Conservation (phyloP, 306 rosid genomes). For the Quercus wislizeni region DNA sequence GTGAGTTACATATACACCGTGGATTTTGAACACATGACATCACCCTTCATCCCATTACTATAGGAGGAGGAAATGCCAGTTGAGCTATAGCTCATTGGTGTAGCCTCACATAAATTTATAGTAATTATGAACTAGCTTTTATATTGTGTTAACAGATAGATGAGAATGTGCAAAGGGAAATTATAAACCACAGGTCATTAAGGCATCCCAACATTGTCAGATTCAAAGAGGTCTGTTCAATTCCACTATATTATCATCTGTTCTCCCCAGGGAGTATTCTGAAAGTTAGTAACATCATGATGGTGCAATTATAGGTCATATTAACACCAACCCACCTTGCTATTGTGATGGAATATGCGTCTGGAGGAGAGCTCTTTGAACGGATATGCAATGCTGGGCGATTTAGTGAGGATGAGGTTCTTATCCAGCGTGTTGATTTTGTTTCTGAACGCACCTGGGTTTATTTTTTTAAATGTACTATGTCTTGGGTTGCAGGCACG, state of each 20-base stretch:
- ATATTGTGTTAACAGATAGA: constrained; percentile 64
- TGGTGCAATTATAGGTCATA: constrained; percentile 56
- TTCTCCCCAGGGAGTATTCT: constrained; percentile 11
- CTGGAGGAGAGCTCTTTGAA: constrained; percentile 96
- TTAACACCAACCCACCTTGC: constrained; percentile 89
- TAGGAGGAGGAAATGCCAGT: too few relatives aligned
- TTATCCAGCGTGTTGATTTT: constrained; percentile 1
- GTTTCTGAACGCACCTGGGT: constrained; percentile 16
- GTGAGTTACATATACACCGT: too few relatives aligned
- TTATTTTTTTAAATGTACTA: constrained; percentile 15
- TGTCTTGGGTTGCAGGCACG: constrained; percentile 66
- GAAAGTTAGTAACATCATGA: constrained; percentile 8
- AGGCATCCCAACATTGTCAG: constrained; percentile 96
- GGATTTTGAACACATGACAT: too few relatives aligned
- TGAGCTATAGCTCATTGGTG: too few relatives aligned
- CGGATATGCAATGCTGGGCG: constrained; percentile 99
- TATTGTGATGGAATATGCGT: constrained; percentile 93
- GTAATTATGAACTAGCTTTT: neutral
- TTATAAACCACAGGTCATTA: constrained; percentile 90
- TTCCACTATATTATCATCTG: constrained; percentile 2
- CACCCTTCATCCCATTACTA: too few relatives aligned
- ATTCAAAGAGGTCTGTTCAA: constrained; percentile 76
- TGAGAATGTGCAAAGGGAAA: constrained; percentile 95
- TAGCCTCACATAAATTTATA: too few relatives aligned
- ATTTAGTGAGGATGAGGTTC: constrained; percentile 95